Evolutionary conservation across 1,139 yeast species (phyloP).

Genomic region (Kazachstania sp.): DNA sequence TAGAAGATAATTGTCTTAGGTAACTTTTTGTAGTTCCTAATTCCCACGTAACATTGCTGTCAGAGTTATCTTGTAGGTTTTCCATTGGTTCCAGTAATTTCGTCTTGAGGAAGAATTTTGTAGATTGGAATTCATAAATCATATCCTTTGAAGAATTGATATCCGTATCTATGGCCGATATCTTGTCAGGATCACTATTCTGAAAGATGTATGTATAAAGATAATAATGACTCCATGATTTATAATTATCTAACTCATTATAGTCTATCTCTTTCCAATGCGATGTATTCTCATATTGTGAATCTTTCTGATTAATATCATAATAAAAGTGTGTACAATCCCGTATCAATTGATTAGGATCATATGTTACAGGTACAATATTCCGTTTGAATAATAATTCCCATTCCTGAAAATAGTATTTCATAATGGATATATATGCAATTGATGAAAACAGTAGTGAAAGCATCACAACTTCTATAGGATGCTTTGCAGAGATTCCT

Average conservation of each 20-base stretch:
- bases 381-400: constrained; percentile 15
- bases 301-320: constrained; percentile 31
- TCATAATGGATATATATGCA: constrained; percentile 74
- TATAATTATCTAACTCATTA: constrained; percentile 12
- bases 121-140: neutral
- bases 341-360: constrained; percentile 15
- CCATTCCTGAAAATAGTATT: constrained; percentile 49
- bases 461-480: constrained; percentile 76
- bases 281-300: constrained; percentile 10
- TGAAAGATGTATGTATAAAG: constrained; percentile 24
- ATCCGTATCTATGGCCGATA: no score
- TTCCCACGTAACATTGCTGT: constrained; percentile 41
- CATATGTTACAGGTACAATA: constrained; percentile 1
- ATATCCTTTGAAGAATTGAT: no score
- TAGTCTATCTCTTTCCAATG: constrained; percentile 16
- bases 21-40: constrained; percentile 53
- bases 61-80: neutral
- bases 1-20: constrained; percentile 37
- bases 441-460: constrained; percentile 74
- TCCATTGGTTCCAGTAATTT: neutral
- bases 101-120: neutral
- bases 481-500: constrained; percentile 64
- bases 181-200: constrained; percentile 1
- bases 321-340: constrained; percentile 26
- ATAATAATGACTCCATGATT: constrained; percentile 22